phyloP scores from a whole-genome alignment of 208 protist genomes.

The Leishmania guyanensis region DNA sequence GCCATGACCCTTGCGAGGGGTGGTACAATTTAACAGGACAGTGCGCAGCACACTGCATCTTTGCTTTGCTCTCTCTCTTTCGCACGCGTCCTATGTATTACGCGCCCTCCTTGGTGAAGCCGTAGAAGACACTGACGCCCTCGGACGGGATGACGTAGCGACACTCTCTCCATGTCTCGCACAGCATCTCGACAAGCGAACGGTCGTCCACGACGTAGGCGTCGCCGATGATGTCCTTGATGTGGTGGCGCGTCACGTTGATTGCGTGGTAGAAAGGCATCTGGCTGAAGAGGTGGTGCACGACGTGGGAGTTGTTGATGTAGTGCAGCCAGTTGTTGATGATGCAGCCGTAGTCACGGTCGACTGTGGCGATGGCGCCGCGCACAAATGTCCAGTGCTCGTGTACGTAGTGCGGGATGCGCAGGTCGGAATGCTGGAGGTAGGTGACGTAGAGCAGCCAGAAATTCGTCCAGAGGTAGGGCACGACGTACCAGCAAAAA shows the following conservation, averaged over 20 bases:
- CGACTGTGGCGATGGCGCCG: constrained; percentile 92
- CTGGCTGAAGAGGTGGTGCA: constrained; percentile 94
- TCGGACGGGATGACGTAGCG: constrained; percentile 82
- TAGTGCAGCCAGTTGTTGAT: constrained; percentile 91
- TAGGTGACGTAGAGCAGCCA: constrained; percentile 60
- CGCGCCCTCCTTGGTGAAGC: constrained; percentile 25
- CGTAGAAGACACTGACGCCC: constrained; percentile 71
- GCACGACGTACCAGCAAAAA: constrained; percentile 77
- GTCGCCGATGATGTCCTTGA: constrained; percentile 67
- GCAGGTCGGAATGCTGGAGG: constrained; percentile 91
- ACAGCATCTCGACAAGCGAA: constrained; percentile 56
- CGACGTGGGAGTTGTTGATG: constrained; percentile 94
- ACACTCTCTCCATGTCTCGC: constrained; percentile 59
- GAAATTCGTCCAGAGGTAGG: constrained; percentile 91
- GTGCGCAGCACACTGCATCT: not conserved
- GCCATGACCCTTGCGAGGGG: not conserved
- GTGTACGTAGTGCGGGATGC: constrained; percentile 90
- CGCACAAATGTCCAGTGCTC: constrained; percentile 93
- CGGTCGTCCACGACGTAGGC: constrained; percentile 69
- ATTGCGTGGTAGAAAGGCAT: constrained; percentile 95
- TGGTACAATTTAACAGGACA: no score
- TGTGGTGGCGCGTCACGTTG: constrained; percentile 77
- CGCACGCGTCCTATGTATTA: not conserved
- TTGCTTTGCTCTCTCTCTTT: not conserved
- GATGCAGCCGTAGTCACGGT: constrained; percentile 83